Evolutionary conservation across 2,329 filamentous ascomycete genomes (phyloP), one percentile per base, ranked within the genome.

Genomic region (Hyphodiscus sp.): DNA sequence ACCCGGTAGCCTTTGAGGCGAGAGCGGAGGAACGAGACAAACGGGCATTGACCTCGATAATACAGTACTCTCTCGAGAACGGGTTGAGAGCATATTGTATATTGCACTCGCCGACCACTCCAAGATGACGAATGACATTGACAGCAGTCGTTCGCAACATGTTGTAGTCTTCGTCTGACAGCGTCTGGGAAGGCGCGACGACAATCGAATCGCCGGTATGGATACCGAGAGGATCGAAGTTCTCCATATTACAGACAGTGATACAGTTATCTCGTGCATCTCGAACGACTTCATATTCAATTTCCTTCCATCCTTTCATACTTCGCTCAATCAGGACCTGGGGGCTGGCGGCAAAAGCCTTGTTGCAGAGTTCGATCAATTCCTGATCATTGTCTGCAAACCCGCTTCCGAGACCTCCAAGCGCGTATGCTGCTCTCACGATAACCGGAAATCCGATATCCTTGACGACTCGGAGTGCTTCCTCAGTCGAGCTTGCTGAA

Each of bases 261-360:
- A 99, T 97, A 70, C 94, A 99, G 79, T 97, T 97, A 75, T 99
- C 91, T 64, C 90, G 85, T 53, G 85, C 87, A 76, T 97, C 94
- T 66, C 94, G 87, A 42, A 99, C 94, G 58, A 97, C 94, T 72
- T 99, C 94, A 68, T 97, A 99, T 72, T 99, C 94, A 59, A 97
- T 95, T 73, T 99, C 94, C 73, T 99, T 99, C 94, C 94, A 99
- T 55, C 94, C 94, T 76, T 97, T 97, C 92, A 99, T 97, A 75
- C 90, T 95, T 70, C 89, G 85, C 76, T 99, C 94, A 65, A 99
- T 95, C 52, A 99, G 81, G 8, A 99, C 89, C 70, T 99, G 94
- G 9, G 94, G 94, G 68, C 90, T 96, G 62, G 89, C 91, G 26
- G 94, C 91, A 62, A 99, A 91, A 7, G 94, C 92, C 73, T 95